Percentiles rank a stretch among this genome's conserved stretches.
Evolutionary conservation across 331 rosid species (phyloP).

Genomic region (Quercus lobata): DNA sequence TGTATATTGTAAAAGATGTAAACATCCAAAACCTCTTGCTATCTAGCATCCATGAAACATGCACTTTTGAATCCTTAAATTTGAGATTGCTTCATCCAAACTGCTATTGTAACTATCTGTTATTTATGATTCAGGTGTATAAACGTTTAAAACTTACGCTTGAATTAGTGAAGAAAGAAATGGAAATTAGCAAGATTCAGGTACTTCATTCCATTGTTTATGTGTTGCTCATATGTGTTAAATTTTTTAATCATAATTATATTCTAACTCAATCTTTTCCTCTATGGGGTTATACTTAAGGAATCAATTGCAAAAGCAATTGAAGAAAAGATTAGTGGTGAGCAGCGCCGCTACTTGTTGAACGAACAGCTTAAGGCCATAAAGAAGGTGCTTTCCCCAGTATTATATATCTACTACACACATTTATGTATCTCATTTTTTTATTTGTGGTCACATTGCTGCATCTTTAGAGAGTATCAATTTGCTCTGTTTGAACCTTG

Average conservation of each 20-base stretch:
- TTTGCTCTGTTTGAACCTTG: constrained; percentile 17
- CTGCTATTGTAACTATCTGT: neutral
- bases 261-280: constrained; percentile 13
- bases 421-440: neutral
- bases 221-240: neutral
- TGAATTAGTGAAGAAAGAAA: constrained; percentile 96
- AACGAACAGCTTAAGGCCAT: constrained; percentile 98
- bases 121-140: constrained; percentile 57
- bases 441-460: neutral
- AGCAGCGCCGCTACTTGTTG: constrained; percentile 94
- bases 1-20: constrained; percentile 1
- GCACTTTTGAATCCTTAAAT: constrained; percentile 5
- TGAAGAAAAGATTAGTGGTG: constrained; percentile 98
- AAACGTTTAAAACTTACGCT: constrained; percentile 87
- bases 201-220: constrained; percentile 32
- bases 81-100: neutral
- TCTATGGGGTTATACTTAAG: constrained; percentile 36
- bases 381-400: constrained; percentile 65
- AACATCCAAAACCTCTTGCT: neutral
- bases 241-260: constrained; percentile 1
- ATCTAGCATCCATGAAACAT: constrained; percentile 10
- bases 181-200: constrained; percentile 98
- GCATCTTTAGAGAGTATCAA: neutral
- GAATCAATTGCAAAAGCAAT: constrained; percentile 98
- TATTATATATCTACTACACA: neutral